Evolutionary conservation across 2,329 filamentous ascomycete species (phyloP).

Genomic region (Chrysosphaeria jannelii): DNA sequence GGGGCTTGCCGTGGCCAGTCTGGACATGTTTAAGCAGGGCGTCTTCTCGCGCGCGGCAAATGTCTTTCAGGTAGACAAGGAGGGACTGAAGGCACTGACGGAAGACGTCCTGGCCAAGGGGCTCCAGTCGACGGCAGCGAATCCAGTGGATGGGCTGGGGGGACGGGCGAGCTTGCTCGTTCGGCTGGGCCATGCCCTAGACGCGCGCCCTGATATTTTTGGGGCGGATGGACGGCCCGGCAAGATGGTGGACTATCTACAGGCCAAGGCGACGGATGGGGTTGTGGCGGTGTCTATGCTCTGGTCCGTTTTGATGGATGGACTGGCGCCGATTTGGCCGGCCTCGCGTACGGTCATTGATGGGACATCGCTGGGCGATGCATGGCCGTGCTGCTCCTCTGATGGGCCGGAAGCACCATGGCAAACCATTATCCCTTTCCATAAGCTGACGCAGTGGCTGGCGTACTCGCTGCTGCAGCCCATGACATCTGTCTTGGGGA

Average conservation of each 20-base stretch:
- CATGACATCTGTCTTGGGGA: constrained; percentile 20
- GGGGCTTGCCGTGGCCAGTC: constrained; percentile 44
- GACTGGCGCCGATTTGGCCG: constrained; percentile 70
- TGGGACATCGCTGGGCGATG: constrained; percentile 65
- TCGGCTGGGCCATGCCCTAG: constrained; percentile 42
- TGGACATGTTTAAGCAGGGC: constrained; percentile 86
- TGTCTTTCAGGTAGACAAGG: constrained; percentile 70
- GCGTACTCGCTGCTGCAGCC: constrained; percentile 61
- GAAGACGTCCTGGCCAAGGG: constrained; percentile 47
- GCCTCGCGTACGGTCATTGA: constrained; percentile 61
- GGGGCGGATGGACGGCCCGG: constrained; percentile 61
- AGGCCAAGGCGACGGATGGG: constrained; percentile 66
- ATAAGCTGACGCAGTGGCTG: constrained; percentile 76
- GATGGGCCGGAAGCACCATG: constrained; percentile 47
- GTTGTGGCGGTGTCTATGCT: constrained; percentile 66
- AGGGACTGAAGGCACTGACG: constrained; percentile 44
- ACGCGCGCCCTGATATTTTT: constrained; percentile 53
- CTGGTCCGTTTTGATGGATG: constrained; percentile 75
- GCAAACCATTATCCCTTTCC: constrained; percentile 40
- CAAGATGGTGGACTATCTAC: constrained; percentile 87
- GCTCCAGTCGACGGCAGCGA: constrained; percentile 55
- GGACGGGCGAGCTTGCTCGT: constrained; percentile 57
- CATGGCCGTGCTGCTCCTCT: constrained; percentile 75
- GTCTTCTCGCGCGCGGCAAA: constrained; percentile 61
- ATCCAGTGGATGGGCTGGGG: constrained; percentile 59